Evolutionary conservation across 345 rosid species (phyloP).

Genomic region (Excoecaria cochinchinensis): DNA sequence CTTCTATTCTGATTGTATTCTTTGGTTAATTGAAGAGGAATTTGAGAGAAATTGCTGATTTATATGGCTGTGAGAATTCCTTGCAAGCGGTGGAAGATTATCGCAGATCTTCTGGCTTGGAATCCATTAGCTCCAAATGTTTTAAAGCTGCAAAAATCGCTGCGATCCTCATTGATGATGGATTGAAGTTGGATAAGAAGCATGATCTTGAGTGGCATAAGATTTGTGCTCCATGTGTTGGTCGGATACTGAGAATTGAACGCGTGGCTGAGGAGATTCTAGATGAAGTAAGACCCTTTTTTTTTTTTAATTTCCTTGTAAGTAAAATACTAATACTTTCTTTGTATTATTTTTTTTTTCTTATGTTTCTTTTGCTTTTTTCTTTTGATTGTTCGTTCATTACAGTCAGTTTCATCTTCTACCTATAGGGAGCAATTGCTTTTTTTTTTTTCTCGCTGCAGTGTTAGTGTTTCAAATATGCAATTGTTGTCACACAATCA

Average conservation of each 20-base stretch:
- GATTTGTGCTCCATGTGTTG: constrained; percentile 60
- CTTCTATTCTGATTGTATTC: neutral
- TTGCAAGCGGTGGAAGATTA: constrained; percentile 61
- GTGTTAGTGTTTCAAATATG: neutral
- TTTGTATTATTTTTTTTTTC: no score
- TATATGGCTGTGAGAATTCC: constrained; percentile 65
- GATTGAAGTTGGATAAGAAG: constrained; percentile 71
- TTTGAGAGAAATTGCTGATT: constrained; percentile 67
- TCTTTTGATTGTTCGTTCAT: neutral
- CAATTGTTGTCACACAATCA: neutral
- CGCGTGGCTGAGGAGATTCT: constrained; percentile 78
- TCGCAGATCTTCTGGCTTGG: constrained; percentile 56
- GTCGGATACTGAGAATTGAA: constrained; percentile 81
- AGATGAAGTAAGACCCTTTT: constrained; percentile 42
- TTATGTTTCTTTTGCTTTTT: neutral
- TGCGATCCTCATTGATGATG: constrained; percentile 85
- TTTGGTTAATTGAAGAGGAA: constrained; percentile 53
- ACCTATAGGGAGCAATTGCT: neutral
- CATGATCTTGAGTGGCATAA: constrained; percentile 72
- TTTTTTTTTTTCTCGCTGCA: neutral
- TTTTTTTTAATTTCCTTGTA: neutral
- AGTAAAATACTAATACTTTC: no score
- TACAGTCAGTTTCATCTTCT: neutral
- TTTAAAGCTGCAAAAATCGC: constrained; percentile 72
- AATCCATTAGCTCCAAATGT: constrained; percentile 56